Conservation (phyloP, 2,329 filamentous ascomycete genomes). For the Pseudogymnoascus sp. region DNA sequence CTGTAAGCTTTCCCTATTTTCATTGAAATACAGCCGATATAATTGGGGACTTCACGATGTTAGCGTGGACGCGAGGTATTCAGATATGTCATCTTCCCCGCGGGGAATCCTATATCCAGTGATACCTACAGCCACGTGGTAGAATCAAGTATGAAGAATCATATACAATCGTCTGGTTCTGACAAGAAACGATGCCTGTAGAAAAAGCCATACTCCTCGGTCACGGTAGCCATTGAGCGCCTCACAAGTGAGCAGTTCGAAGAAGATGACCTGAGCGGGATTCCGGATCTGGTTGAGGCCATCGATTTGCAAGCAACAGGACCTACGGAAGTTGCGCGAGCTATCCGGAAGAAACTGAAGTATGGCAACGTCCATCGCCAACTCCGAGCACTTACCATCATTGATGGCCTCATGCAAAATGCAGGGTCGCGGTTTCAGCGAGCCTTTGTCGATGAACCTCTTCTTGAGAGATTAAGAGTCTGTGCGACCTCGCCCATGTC, state of each 20-base stretch:
- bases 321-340: slow-evolving; percentile 80
- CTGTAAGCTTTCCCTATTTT: background rate
- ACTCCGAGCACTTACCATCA: slow-evolving; percentile 74
- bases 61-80: background rate
- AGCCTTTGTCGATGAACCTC: slow-evolving; percentile 78
- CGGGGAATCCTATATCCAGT: background rate
- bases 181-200: slow-evolving; percentile 25
- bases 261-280: slow-evolving; percentile 83
- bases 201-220: slow-evolving; percentile 86
- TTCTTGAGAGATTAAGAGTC: slow-evolving; percentile 84
- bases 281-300: slow-evolving; percentile 90
- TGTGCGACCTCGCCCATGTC: slow-evolving; percentile 79
- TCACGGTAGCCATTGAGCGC: slow-evolving; percentile 86
- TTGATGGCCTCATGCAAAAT: slow-evolving; percentile 93
- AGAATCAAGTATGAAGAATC: background rate
- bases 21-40: background rate
- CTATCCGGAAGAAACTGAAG: slow-evolving; percentile 96
- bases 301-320: slow-evolving; percentile 83
- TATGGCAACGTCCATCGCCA: slow-evolving; percentile 94
- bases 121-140: background rate
- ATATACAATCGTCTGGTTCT: background rate
- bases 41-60: background rate
- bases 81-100: background rate
- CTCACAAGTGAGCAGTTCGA: slow-evolving; percentile 85
- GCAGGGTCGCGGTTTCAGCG: slow-evolving; percentile 81